Conservation (phyloP, 345 rosid species). For the Pistacia integerrima region DNA sequence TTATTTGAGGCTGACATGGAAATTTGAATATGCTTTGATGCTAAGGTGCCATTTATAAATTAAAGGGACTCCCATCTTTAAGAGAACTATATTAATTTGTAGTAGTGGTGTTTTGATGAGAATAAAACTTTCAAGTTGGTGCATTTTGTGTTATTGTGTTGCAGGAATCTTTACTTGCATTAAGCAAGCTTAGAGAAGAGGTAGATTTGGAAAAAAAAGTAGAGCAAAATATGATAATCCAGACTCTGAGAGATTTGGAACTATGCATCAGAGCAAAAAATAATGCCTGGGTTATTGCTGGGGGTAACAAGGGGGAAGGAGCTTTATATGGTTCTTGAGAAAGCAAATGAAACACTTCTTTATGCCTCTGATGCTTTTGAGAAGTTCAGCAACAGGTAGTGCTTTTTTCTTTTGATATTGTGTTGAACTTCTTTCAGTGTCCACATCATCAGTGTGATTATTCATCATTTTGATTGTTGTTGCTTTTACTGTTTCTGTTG, state of each 20-base stretch:
- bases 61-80: neutral
- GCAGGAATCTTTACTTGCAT: constrained; percentile 83
- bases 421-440: neutral
- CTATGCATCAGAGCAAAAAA: constrained; percentile 75
- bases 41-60: neutral
- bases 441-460: neutral
- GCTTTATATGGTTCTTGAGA: constrained; percentile 89
- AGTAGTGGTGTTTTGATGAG: neutral
- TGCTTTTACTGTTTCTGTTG: neutral
- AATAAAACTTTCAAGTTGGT: neutral
- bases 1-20: neutral
- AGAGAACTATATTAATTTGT: neutral
- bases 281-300: constrained; percentile 84
- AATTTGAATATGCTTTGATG: neutral
- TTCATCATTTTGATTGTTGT: neutral
- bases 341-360: constrained; percentile 80
- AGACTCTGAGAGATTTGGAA: constrained; percentile 68
- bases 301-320: constrained; percentile 67
- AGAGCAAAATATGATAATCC: constrained; percentile 45
- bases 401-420: neutral
- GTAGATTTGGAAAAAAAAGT: constrained; percentile 73
- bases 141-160: neutral
- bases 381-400: constrained; percentile 88
- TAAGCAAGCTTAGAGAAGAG: constrained; percentile 84
- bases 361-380: constrained; percentile 92